Base-by-base conservation (phyloP, 176 grass and related monocot genomes). In the Oryza glumipatula region DNA sequence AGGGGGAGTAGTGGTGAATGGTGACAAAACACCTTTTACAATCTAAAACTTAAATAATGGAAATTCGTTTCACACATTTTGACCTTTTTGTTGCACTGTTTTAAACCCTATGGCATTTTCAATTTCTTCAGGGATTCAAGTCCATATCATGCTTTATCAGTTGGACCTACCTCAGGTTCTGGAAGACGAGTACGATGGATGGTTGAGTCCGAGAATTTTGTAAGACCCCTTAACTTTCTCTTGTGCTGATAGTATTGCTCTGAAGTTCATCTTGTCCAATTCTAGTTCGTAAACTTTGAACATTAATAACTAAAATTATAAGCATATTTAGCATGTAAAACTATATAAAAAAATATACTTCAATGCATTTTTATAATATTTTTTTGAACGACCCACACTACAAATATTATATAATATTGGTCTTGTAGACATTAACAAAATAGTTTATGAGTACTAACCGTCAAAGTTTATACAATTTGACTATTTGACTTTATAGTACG, bases 101-200 rank as follows among this genome's bases (percentile, higher is more conserved):
- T 82, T 5, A 72, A 44, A 21, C 15, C 26, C 36, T 3, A 1
- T 11, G 36, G 9, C 36, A 14, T 30, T 43, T 39, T 10, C 13
- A 9, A 5, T 61, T 72, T 48, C 14, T 77, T 56, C 48, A 97
- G 94, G 94, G 64, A 97, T 97, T 73, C 72, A 92, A 54, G 17
- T 89, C 21, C 94, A 97, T 23, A 44, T 86, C 16, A 92, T 89
- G 67, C 51, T 97, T 70, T 92, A 90, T 70, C 94, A 94, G 21
- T 76, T 92, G 2, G 94, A 97, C 73, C 48, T 83, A 32, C 94
- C 94, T 4, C 90, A 97, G 65, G 67, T 79, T 32, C 43, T 96
- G 14, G 91, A 96, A 68, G 90, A 96, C 17, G 94, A 96, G 67
- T 96, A 96, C 35, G 81, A 70, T 35, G 81, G 81, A 65, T 83